These are phyloP conservation scores for Kwoniella sp. DNA, from an alignment of 768 basidiomycete species.

Conservation along the genomic window DNA sequence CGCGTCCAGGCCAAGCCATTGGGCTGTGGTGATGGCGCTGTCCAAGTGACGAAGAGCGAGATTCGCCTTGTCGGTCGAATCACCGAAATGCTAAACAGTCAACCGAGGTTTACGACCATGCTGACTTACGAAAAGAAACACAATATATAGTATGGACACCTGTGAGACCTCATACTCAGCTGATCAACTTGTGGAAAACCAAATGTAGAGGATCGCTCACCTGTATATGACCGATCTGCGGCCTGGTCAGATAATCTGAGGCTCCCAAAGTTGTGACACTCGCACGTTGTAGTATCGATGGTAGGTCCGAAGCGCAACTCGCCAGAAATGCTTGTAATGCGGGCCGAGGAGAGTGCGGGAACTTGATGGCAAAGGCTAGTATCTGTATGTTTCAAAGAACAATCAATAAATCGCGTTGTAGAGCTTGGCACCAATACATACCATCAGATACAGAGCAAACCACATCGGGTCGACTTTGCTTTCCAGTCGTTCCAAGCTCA, in stretches of 20 bases:
- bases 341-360: neutral
- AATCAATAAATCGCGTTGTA: neutral
- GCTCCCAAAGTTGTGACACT: conserved; percentile 15
- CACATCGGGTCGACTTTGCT: conserved; percentile 15
- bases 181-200: neutral
- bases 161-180: neutral
- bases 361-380: conserved; percentile 18
- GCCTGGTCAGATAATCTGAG: conserved; percentile 15
- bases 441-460: conserved; percentile 29
- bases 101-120: neutral
- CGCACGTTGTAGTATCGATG: conserved; percentile 12
- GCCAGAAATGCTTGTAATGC: neutral
- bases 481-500: conserved; percentile 1
- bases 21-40: conserved; percentile 20
- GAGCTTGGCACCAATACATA: neutral
- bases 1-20: conserved; percentile 20
- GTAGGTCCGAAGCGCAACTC: neutral
- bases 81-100: conserved; percentile 24
- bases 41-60: conserved; percentile 24
- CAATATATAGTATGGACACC: conserved; percentile 22
- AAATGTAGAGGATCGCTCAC: conserved; percentile 5
- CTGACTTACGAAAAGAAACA: conserved; percentile 29
- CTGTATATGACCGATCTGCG: conserved; percentile 30
- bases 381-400: conserved; percentile 5
- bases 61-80: conserved; percentile 17